Percentiles rank a stretch among this genome's conserved stretches.
Evolutionary conservation across 352 stramenopile species (phyloP).

Genomic region (Globisporangium middletonii): DNA sequence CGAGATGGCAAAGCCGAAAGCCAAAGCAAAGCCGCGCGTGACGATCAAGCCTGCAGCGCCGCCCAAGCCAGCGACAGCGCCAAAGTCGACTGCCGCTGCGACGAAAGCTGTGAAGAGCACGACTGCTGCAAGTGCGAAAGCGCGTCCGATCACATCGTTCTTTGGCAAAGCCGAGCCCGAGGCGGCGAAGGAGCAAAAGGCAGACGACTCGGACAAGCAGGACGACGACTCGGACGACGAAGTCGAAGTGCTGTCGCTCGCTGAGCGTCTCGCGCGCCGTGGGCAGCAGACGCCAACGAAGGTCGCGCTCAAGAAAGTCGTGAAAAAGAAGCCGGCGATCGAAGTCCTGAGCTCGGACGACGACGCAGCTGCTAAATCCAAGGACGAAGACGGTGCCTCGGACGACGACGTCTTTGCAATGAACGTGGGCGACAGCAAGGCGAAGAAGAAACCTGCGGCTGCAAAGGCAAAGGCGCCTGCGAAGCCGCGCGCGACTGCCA

Average conservation of each 20-base stretch:
- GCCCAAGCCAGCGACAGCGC: constrained; percentile 15
- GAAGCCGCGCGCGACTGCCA: constrained; percentile 10
- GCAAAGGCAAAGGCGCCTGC: constrained; percentile 28
- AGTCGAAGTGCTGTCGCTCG: constrained; percentile 66
- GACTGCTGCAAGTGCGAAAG: constrained; percentile 21
- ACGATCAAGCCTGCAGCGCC: constrained; percentile 17
- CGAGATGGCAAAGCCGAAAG: constrained; percentile 30
- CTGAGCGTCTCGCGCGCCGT: constrained; percentile 56
- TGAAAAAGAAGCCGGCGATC: constrained; percentile 23
- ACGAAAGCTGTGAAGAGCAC: constrained; percentile 19
- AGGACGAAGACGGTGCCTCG: constrained; percentile 9
- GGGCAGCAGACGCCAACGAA: constrained; percentile 46
- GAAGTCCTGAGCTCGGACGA: constrained; percentile 48
- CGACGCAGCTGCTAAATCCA: constrained; percentile 3
- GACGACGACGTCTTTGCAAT: constrained; percentile 74
- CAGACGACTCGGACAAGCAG: constrained; percentile 30
- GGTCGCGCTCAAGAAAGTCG: constrained; percentile 15
- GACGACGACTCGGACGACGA: constrained; percentile 26
- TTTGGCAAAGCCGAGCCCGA: constrained; percentile 32
- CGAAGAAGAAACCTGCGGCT: constrained; percentile 24
- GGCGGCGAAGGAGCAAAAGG: constrained; percentile 36
- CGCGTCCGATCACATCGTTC: constrained; percentile 37
- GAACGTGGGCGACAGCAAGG: constrained; percentile 14
- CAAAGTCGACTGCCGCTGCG: constrained; percentile 18
- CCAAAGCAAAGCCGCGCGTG: constrained; percentile 37